Conservation (phyloP, 345 rosid genomes). For the Euclidium syriacum region DNA sequence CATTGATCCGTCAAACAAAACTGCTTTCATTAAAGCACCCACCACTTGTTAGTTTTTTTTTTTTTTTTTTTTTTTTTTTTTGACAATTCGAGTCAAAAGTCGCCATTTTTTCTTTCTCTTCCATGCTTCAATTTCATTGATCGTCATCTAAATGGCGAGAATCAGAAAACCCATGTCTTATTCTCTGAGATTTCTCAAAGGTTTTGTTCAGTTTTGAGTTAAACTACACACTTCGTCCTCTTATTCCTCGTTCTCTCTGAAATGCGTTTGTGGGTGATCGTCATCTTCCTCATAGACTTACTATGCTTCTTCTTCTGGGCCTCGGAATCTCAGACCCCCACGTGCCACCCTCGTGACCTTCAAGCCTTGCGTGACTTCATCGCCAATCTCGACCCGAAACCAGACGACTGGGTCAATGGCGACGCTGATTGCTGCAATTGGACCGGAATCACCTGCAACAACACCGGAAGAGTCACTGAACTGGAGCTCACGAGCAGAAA, state of each 20-base stretch:
- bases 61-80: too few species aligned
- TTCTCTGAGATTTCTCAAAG: not conserved
- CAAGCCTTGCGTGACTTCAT: constrained; percentile 43
- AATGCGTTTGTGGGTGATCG: constrained; percentile 47
- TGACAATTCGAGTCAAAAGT: constrained; percentile 48
- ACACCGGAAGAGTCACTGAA: constrained; percentile 36
- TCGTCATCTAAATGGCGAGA: constrained; percentile 19
- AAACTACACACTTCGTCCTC: too few species aligned
- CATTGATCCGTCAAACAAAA: too few species aligned
- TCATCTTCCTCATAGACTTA: constrained; percentile 33
- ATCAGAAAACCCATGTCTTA: constrained; percentile 12
- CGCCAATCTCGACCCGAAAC: constrained; percentile 31
- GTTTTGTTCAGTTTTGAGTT: not conserved
- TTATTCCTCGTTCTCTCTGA: too few species aligned
- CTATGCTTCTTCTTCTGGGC: constrained; percentile 27
- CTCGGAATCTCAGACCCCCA: constrained; percentile 35
- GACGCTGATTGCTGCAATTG: constrained; percentile 54
- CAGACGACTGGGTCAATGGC: constrained; percentile 37
- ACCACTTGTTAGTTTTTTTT: constrained; percentile 32
- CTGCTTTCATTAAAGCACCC: constrained; percentile 18
- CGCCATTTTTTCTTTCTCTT: constrained; percentile 8
- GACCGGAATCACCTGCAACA: constrained; percentile 50
- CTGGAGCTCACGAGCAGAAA: constrained; percentile 37
- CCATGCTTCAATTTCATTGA: not conserved
- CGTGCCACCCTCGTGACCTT: constrained; percentile 50